Evolutionary conservation across 345 rosid species (phyloP).

Genomic region (Camelina sativa): DNA sequence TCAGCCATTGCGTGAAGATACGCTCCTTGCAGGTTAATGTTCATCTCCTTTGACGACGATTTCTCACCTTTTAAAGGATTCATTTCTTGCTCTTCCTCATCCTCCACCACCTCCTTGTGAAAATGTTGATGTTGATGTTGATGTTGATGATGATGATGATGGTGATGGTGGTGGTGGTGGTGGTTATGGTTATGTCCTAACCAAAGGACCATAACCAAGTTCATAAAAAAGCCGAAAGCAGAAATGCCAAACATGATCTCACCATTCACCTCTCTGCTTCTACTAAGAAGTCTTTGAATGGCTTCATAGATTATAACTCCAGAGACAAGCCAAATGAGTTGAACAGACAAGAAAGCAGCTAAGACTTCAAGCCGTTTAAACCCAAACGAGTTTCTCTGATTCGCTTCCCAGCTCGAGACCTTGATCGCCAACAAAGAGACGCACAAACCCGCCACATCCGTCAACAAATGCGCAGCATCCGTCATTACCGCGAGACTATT

Average conservation of each 20-base stretch:
- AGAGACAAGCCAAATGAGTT: constrained; percentile 81
- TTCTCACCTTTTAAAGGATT: constrained; percentile 41
- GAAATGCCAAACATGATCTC: constrained; percentile 75
- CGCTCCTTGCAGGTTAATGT: constrained; percentile 88
- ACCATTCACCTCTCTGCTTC: constrained; percentile 58
- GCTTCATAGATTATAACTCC: constrained; percentile 71
- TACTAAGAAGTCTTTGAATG: constrained; percentile 56
- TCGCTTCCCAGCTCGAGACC: constrained; percentile 90
- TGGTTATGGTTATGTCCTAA: constrained; percentile 61
- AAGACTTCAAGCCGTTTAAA: constrained; percentile 73
- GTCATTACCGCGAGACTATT: constrained; percentile 82
- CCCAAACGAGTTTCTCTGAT: constrained; percentile 66
- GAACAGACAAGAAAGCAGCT: constrained; percentile 82
- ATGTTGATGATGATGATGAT: constrained; percentile 32
- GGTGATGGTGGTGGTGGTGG: constrained; percentile 37
- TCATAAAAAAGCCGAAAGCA: constrained; percentile 73
- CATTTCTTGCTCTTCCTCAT: constrained; percentile 49
- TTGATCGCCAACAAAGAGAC: constrained; percentile 72
- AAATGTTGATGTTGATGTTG: constrained; percentile 8
- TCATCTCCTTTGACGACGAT: constrained; percentile 38
- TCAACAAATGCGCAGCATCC: constrained; percentile 83
- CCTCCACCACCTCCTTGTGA: constrained; percentile 24
- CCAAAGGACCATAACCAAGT: constrained; percentile 70
- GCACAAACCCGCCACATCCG: constrained; percentile 71
- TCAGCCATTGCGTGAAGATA: constrained; percentile 75